phyloP scores from a whole-genome alignment of 805 yeast genomes.

The Candida adriatica region DNA sequence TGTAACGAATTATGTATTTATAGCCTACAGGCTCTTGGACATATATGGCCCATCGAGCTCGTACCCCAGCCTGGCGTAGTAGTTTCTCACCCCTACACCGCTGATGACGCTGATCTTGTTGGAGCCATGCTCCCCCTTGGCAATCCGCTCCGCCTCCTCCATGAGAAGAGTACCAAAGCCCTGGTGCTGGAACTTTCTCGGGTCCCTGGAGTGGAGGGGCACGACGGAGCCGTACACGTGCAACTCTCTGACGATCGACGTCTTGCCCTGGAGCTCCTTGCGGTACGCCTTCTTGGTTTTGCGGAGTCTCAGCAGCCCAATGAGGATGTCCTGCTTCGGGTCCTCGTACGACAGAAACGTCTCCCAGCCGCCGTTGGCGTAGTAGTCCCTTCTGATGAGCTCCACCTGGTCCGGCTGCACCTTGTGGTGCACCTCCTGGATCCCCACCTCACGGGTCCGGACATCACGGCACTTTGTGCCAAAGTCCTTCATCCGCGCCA shows the following conservation, averaged over 20 bases:
- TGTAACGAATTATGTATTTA: too few species aligned
- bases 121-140: slow-evolving; percentile 92
- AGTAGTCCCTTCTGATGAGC: slow-evolving; percentile 88
- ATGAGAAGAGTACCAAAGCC: slow-evolving; percentile 95
- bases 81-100: slow-evolving; percentile 96
- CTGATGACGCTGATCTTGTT: slow-evolving; percentile 87
- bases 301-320: slow-evolving; percentile 83
- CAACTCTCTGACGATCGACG: slow-evolving; percentile 92
- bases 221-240: slow-evolving; percentile 98
- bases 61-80: slow-evolving; percentile 89
- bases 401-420: slow-evolving; percentile 97
- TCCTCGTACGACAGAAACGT: slow-evolving; percentile 94
- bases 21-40: slow-evolving; percentile 60
- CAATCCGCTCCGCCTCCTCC: slow-evolving; percentile 98
- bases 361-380: slow-evolving; percentile 99
- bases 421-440: slow-evolving; percentile 96
- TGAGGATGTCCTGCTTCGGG: slow-evolving; percentile 91
- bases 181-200: slow-evolving; percentile 97
- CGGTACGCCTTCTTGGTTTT: slow-evolving; percentile 88
- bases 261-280: slow-evolving; percentile 76
- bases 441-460: slow-evolving; percentile 96
- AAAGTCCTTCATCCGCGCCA: slow-evolving; percentile 96
- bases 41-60: slow-evolving; percentile 92
- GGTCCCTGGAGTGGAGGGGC: slow-evolving; percentile 93
- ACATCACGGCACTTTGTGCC: slow-evolving; percentile 96